These are phyloP conservation scores for Agaricus blazei DNA, from an alignment of 768 basidiomycete genomes.

Conservation along the genomic window DNA sequence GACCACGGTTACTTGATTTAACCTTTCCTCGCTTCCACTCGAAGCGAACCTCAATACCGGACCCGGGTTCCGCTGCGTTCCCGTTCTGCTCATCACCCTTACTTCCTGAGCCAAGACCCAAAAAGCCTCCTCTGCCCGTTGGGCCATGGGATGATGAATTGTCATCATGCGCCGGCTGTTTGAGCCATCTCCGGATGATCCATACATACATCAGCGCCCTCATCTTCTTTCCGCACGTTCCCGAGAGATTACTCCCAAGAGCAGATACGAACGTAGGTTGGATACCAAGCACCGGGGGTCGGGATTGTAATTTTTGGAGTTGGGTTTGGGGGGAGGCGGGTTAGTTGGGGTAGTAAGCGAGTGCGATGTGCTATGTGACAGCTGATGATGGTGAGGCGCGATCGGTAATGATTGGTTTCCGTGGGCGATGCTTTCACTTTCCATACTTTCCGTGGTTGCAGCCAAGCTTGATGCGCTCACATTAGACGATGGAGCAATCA, in stretches of 20 bases:
- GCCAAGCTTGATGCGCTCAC: constrained; percentile 9
- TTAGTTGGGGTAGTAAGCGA: not conserved
- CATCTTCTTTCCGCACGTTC: constrained; percentile 16
- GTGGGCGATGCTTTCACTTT: constrained; percentile 1
- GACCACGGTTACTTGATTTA: constrained; percentile 21
- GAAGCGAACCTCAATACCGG: constrained; percentile 65
- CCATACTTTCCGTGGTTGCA: constrained; percentile 1
- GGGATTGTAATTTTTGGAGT: constrained; percentile 21
- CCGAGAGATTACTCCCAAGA: constrained; percentile 1
- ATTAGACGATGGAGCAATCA: not conserved
- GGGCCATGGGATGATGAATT: not conserved
- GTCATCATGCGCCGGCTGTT: constrained; percentile 21
- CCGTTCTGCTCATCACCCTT: constrained; percentile 8
- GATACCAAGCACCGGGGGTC: constrained; percentile 55
- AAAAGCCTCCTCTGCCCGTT: constrained; percentile 1
- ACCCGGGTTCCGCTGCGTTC: constrained; percentile 17
- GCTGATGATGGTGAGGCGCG: not conserved
- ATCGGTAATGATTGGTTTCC: not conserved
- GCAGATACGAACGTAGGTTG: constrained; percentile 60
- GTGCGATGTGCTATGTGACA: not conserved
- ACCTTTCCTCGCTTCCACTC: constrained; percentile 67
- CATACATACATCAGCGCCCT: constrained; percentile 65
- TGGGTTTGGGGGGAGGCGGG: constrained; percentile 8
- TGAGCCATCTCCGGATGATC: constrained; percentile 74
- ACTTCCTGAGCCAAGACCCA: constrained; percentile 9